These are phyloP conservation scores for Volvox carteri DNA, from an alignment of 163 green algal species.

Conservation along the genomic window DNA sequence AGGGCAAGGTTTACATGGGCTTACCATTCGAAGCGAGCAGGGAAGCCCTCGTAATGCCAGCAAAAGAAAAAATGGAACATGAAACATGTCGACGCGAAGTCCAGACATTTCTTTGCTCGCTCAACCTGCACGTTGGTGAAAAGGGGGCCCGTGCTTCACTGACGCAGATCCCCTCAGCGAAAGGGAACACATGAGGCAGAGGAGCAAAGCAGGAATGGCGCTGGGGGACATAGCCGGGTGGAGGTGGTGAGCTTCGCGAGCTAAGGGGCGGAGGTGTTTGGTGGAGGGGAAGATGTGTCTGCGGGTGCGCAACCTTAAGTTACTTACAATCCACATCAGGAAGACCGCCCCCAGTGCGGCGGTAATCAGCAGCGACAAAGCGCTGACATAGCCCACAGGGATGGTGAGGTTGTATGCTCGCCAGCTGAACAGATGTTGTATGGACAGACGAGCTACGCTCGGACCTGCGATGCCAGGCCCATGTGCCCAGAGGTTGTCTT, in stretches of 20 bases:
- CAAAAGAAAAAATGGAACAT: conserved; percentile 86
- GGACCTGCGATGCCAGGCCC: too few relatives aligned
- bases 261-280: too few relatives aligned
- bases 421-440: conserved; percentile 82
- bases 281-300: neutral
- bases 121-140: conserved; percentile 81
- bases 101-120: conserved; percentile 96
- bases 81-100: conserved; percentile 92
- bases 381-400: conserved; percentile 75
- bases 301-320: neutral
- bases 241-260: too few relatives aligned
- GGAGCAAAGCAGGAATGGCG: too few relatives aligned
- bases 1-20: neutral
- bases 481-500: too few relatives aligned
- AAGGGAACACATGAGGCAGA: too few relatives aligned
- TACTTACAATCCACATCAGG: conserved; percentile 74
- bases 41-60: conserved; percentile 81
- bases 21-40: conserved; percentile 83
- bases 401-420: conserved; percentile 63
- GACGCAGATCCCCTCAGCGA: too few relatives aligned
- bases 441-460: conserved; percentile 68
- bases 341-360: conserved; percentile 64
- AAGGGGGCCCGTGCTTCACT: neutral
- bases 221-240: too few relatives aligned
- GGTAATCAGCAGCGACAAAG: conserved; percentile 68